Conservation (phyloP, 495 filamentous ascomycete species). For the Amniculicola lignicola region DNA sequence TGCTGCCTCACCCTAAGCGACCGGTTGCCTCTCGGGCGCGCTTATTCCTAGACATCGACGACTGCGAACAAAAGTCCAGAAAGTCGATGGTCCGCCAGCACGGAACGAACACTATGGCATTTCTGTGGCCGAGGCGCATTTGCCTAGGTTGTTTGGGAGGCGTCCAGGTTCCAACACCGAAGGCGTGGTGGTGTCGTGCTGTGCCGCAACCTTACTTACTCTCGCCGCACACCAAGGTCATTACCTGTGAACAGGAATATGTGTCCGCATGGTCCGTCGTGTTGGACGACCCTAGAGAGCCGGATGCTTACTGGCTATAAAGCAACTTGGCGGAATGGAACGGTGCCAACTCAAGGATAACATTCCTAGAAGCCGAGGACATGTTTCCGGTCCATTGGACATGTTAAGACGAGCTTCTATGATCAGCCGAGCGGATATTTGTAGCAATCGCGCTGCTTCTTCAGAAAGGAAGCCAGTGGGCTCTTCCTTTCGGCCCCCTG, state of each 20-base stretch:
- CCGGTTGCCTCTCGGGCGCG: not conserved
- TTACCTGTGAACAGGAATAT: not conserved
- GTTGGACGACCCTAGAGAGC: not conserved
- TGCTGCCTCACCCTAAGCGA: not conserved
- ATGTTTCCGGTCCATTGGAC: too few relatives aligned
- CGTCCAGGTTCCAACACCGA: not conserved
- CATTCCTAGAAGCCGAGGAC: too few relatives aligned
- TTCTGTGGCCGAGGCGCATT: not conserved
- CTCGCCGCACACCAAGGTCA: not conserved
- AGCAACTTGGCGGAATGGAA: not conserved
- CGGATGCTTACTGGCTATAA: not conserved
- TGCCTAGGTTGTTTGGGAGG: not conserved
- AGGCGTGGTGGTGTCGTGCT: not conserved
- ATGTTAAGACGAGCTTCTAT: too few relatives aligned
- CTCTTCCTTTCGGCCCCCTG: too few relatives aligned
- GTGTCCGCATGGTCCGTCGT: not conserved
- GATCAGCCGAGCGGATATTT: too few relatives aligned
- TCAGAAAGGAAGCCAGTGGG: too few relatives aligned
- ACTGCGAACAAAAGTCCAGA: not conserved
- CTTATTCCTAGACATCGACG: constrained; percentile 4
- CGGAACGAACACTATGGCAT: not conserved
- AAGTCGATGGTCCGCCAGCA: not conserved
- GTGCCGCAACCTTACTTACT: not conserved
- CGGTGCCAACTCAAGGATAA: not conserved
- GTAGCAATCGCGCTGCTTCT: too few relatives aligned